Evolutionary conservation across 768 basidiomycete genomes (phyloP).

Genomic region (Lentinula edodes): DNA sequence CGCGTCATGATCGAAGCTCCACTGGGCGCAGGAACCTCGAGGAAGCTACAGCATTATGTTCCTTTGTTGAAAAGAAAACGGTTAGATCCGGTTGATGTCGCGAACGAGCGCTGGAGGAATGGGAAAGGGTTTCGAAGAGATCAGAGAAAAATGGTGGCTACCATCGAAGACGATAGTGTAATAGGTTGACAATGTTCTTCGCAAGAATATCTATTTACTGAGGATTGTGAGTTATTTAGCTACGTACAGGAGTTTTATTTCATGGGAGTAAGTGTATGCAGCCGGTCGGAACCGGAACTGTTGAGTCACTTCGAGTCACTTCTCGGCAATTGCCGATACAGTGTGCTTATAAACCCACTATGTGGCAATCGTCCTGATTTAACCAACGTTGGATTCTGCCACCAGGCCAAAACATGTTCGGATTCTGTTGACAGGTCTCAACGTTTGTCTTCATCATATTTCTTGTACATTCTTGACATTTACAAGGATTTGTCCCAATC

Average conservation of each 20-base stretch:
- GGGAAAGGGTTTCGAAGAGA: constrained; percentile 54
- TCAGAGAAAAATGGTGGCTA: constrained; percentile 23
- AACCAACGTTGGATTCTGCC: constrained; percentile 7
- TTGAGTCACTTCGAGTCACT: not conserved
- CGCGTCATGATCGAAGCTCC: constrained; percentile 39
- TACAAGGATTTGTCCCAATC: not conserved
- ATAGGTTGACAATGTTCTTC: too few relatives aligned
- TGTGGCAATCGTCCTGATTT: not conserved
- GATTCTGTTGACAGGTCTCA: constrained; percentile 1
- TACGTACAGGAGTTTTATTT: too few relatives aligned
- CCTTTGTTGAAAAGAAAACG: constrained; percentile 64
- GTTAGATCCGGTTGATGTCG: constrained; percentile 62
- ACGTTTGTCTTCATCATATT: not conserved
- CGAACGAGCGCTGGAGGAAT: constrained; percentile 74
- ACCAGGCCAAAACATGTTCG: not conserved
- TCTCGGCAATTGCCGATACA: not conserved
- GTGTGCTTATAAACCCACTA: not conserved
- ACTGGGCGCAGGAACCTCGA: constrained; percentile 66
- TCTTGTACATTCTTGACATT: not conserved
- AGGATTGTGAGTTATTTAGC: too few relatives aligned
- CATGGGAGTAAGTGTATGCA: not conserved
- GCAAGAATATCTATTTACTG: too few relatives aligned
- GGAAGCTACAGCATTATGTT: constrained; percentile 56
- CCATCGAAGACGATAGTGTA: constrained; percentile 10
- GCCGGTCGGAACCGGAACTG: not conserved